Conservation (phyloP, 106 monocot genomes). For the Cymbidium sinense region DNA sequence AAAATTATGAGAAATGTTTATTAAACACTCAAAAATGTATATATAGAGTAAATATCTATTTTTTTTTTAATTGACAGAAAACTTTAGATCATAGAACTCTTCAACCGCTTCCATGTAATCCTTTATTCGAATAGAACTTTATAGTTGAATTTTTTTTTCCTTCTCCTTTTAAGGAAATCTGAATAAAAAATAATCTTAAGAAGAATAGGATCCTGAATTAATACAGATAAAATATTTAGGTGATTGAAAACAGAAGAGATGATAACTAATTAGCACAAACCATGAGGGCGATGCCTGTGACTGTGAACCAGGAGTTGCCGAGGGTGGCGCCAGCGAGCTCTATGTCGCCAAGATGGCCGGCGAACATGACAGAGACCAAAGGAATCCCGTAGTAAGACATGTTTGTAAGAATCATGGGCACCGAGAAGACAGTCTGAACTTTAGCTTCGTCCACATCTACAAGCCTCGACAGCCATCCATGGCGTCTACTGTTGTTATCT, state of each 20-base stretch:
- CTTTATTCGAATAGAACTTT: background rate
- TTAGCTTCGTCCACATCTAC: slow-evolving; percentile 49
- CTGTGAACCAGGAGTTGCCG: slow-evolving; percentile 72
- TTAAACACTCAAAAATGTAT: no score
- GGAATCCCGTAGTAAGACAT: slow-evolving; percentile 58
- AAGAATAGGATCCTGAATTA: no score
- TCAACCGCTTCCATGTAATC: no score
- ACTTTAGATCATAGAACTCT: no score
- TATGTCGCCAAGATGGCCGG: slow-evolving; percentile 72
- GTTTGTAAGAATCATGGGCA: slow-evolving; percentile 70
- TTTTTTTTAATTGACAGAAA: no score
- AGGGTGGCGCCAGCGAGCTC: slow-evolving; percentile 88
- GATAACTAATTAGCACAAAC: slow-evolving; percentile 13
- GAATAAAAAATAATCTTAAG: background rate
- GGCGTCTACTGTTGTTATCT: background rate
- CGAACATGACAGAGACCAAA: slow-evolving; percentile 79
- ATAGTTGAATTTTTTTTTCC: background rate
- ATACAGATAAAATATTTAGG: no score
- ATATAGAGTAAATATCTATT: no score
- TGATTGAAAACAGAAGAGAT: background rate
- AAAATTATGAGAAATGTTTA: no score
- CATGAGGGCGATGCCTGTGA: slow-evolving; percentile 61
- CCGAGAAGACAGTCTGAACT: slow-evolving; percentile 40
- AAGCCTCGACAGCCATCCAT: slow-evolving; percentile 18
- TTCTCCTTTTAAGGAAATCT: background rate